Conservation (phyloP, 2,329 filamentous ascomycete species). For the Botrytis aclada region DNA sequence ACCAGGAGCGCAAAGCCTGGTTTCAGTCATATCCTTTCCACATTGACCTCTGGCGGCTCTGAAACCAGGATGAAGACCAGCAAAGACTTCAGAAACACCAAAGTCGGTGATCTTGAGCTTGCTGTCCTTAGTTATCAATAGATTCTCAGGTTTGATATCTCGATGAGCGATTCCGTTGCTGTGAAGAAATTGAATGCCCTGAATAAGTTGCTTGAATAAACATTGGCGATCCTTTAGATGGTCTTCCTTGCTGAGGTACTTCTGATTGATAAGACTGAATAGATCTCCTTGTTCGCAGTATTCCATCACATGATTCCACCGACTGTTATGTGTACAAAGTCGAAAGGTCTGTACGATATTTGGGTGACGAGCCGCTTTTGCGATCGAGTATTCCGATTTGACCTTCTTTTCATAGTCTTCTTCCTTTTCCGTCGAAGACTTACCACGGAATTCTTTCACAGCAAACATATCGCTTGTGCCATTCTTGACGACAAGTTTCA, state of each 20-base stretch:
- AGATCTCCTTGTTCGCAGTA: constrained; percentile 82
- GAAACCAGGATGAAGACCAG: constrained; percentile 74
- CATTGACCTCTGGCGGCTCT: constrained; percentile 70
- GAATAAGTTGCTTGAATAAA: constrained; percentile 84
- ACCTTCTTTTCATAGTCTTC: constrained; percentile 84
- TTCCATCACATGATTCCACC: constrained; percentile 93
- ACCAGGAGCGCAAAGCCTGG: constrained; percentile 71
- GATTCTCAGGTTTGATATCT: constrained; percentile 86
- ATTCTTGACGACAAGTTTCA: constrained; percentile 75
- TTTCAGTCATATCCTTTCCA: constrained; percentile 66
- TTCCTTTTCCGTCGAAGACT: constrained; percentile 64
- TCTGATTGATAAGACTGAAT: constrained; percentile 69
- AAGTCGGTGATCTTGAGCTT: constrained; percentile 91
- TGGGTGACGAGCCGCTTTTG: constrained; percentile 79
- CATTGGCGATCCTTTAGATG: constrained; percentile 69
- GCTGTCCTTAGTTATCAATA: constrained; percentile 74
- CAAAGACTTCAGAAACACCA: constrained; percentile 83
- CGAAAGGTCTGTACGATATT: constrained; percentile 77
- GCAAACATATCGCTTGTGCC: constrained; percentile 67
- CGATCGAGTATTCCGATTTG: constrained; percentile 86
- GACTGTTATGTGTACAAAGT: constrained; percentile 69
- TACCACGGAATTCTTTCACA: constrained; percentile 82
- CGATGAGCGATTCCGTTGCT: constrained; percentile 82
- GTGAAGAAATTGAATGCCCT: constrained; percentile 80
- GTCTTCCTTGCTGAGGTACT: constrained; percentile 62